Evolutionary conservation across 805 yeast species (phyloP).

Genomic region (Kuraishia ogatae): DNA sequence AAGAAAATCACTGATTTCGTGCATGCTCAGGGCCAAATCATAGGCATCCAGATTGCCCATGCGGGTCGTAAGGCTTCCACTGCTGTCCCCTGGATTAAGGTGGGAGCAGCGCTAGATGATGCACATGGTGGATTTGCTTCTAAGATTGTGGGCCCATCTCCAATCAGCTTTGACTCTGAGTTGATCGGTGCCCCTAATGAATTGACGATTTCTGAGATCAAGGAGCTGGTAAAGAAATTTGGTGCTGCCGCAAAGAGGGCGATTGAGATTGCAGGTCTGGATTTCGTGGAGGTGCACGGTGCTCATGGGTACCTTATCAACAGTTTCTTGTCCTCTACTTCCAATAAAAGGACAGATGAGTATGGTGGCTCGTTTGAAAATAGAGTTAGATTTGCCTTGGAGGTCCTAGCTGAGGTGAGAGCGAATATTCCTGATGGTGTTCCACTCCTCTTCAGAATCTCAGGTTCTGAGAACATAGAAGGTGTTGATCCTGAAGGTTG

Average conservation of each 20-base stretch:
- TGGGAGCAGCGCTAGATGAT: conserved; percentile 21
- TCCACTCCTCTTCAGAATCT: conserved; percentile 39
- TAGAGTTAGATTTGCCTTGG: conserved; percentile 40
- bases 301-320: conserved; percentile 56
- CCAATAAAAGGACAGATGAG: conserved; percentile 49
- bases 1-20: conserved; percentile 33
- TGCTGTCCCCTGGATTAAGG: conserved; percentile 20
- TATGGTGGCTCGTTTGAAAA: conserved; percentile 60
- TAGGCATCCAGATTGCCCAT: conserved; percentile 49
- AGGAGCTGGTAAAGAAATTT: conserved; percentile 30
- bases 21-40: conserved; percentile 33
- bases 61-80: conserved; percentile 38
- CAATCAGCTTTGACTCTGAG: conserved; percentile 18
- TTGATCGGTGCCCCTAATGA: conserved; percentile 27
- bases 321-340: conserved; percentile 34
- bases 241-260: conserved; percentile 41
- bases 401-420: conserved; percentile 35
- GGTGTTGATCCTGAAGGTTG: conserved; percentile 29
- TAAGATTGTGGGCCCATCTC: conserved; percentile 37
- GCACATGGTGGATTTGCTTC: conserved; percentile 34
- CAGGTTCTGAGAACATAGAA: conserved; percentile 31
- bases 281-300: conserved; percentile 57
- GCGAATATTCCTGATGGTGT: conserved; percentile 28
- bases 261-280: conserved; percentile 40
- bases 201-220: conserved; percentile 32